Evolutionary conservation across 257 asterid genomes (phyloP).

Genomic region (Craterostigma plantagineum): DNA sequence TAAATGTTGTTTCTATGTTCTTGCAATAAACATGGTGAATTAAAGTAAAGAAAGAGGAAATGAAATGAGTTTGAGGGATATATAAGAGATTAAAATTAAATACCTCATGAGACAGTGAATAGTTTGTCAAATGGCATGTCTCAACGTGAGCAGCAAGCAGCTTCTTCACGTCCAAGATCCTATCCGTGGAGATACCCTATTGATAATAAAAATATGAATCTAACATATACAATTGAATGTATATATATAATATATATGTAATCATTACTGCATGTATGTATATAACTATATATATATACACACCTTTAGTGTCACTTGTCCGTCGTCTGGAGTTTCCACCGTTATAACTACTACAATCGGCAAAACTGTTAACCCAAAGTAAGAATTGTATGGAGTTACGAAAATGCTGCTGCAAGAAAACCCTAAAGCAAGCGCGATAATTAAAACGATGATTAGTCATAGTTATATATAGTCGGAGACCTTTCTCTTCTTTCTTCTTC

Average conservation of each 20-base stretch:
- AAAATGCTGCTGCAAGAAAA: no score
- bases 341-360: slow-evolving; percentile 46
- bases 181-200: slow-evolving; percentile 85
- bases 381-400: no score
- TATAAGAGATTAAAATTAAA: background rate
- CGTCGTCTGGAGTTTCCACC: slow-evolving; percentile 45
- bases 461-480: background rate
- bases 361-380: slow-evolving; percentile 22
- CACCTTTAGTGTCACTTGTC: slow-evolving; percentile 69
- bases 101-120: slow-evolving; percentile 73
- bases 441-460: background rate
- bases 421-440: background rate
- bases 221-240: no score
- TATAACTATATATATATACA: no score
- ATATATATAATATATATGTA: no score
- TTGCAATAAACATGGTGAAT: background rate
- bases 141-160: slow-evolving; percentile 27
- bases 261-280: no score
- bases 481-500: slow-evolving; percentile 5
- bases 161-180: slow-evolving; percentile 51
- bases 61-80: no score
- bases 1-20: no score
- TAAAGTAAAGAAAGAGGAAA: background rate
- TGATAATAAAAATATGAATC: no score
- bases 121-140: slow-evolving; percentile 52